Conservation (phyloP, 306 rosid species). For the Dalbergia cochinchinensis region DNA sequence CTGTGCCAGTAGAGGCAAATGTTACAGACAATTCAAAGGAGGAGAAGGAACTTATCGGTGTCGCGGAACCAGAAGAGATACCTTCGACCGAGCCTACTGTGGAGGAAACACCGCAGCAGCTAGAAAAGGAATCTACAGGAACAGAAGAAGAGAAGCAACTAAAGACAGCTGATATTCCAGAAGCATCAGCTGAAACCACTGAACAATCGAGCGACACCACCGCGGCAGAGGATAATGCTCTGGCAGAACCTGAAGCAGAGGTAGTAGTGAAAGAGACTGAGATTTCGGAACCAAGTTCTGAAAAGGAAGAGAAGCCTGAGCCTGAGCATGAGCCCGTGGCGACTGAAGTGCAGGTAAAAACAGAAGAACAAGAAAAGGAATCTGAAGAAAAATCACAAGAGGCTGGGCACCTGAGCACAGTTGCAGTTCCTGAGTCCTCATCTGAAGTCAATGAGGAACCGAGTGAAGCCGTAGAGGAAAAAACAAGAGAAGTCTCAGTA, state of each 20-base stretch:
- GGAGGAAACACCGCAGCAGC: constrained; percentile 43
- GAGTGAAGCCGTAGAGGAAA: constrained; percentile 8
- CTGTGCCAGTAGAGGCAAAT: constrained; percentile 23
- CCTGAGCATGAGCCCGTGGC: neutral
- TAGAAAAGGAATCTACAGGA: constrained; percentile 40
- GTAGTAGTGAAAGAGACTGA: constrained; percentile 37
- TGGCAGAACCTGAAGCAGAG: constrained; percentile 31
- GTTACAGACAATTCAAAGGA: constrained; percentile 35
- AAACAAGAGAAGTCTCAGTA: constrained; percentile 23
- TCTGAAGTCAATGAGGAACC: constrained; percentile 47
- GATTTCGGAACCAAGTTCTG: constrained; percentile 18
- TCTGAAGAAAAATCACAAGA: constrained; percentile 1
- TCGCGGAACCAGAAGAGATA: constrained; percentile 41
- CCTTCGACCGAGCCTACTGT: constrained; percentile 22
- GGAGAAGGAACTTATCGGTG: constrained; percentile 42
- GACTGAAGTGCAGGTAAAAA: constrained; percentile 22
- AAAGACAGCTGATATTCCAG: constrained; percentile 44
- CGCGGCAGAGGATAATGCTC: constrained; percentile 15
- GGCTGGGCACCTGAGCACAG: constrained; percentile 38
- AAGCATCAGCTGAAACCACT: constrained; percentile 37
- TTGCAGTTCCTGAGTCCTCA: constrained; percentile 35
- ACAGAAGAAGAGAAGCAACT: constrained; percentile 49
- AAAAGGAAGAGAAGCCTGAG: constrained; percentile 39
- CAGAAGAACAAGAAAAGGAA: constrained; percentile 44
- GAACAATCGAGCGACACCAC: constrained; percentile 22